A percentile compares a stretch with the other conserved stretches of the same genome.
Evolutionary conservation across 73 alveolate genomes (phyloP).

Genomic region (Paramecium octaurelia): DNA sequence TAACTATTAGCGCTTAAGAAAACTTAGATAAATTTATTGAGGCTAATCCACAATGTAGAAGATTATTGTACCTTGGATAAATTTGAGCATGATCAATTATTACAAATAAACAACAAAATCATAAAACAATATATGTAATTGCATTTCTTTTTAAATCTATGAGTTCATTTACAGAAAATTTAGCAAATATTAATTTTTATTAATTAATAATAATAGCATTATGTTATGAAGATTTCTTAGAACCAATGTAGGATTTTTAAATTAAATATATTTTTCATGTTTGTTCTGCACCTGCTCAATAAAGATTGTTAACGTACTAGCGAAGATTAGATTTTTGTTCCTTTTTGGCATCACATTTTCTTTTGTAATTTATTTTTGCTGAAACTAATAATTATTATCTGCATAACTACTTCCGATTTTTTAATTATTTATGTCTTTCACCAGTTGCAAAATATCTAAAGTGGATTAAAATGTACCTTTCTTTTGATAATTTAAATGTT

Average conservation of each 20-base stretch:
- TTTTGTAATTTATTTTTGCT: not conserved
- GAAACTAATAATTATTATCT: not conserved
- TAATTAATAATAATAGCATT: not conserved
- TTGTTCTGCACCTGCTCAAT: not conserved
- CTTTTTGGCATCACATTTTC: not conserved
- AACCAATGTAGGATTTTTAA: not conserved
- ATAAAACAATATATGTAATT: not conserved
- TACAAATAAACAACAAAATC: not conserved
- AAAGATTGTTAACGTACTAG: not conserved
- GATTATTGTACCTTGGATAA: not conserved
- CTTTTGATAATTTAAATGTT: not conserved
- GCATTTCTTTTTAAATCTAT: not conserved
- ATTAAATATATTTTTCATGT: not conserved
- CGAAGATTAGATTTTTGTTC: not conserved
- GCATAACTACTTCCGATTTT: not conserved
- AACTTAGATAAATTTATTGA: not conserved
- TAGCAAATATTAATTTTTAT: not conserved
- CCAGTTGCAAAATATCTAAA: not conserved
- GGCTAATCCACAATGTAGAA: not conserved
- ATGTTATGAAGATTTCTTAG: not conserved
- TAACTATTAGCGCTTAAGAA: conserved; percentile 12
- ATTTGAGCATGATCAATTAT: not conserved
- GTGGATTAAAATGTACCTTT: not conserved
- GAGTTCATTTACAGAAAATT: not conserved
- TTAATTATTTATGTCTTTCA: not conserved